Percentiles rank a stretch among this genome's conserved stretches.
Evolutionary conservation across 192 early-diverging fungal genomes (phyloP).

Genomic region (Chytriomyces sp.): DNA sequence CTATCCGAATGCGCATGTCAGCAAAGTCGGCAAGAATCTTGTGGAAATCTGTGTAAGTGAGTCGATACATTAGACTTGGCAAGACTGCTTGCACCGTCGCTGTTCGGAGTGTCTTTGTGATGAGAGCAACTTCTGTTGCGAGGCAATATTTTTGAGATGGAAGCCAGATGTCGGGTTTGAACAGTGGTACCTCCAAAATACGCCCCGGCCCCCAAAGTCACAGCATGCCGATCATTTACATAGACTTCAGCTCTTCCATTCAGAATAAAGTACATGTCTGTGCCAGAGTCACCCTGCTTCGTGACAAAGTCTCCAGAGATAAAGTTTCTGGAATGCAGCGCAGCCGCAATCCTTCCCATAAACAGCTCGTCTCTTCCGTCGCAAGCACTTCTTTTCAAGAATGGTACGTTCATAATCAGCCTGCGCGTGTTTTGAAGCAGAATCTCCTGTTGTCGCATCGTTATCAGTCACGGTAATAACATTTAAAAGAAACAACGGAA

Average conservation of each 20-base stretch:
- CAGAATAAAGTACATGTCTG: too few relatives aligned
- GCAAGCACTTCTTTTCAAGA: conserved; percentile 40
- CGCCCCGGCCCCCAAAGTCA: too few relatives aligned
- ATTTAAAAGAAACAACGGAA: too few relatives aligned
- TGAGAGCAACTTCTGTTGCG: conserved; percentile 10
- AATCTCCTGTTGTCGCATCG: conserved; percentile 39
- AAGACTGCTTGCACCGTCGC: not conserved
- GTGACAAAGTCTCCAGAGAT: conserved; percentile 23
- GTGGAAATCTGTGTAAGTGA: conserved; percentile 9
- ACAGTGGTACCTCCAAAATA: too few relatives aligned
- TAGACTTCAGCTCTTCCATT: too few relatives aligned
- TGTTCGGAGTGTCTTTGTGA: conserved; percentile 2
- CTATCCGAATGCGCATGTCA: not conserved
- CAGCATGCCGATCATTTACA: too few relatives aligned
- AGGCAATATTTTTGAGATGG: not conserved
- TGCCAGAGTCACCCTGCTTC: too few relatives aligned
- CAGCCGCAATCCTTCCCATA: conserved; percentile 42
- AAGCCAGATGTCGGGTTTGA: too few relatives aligned
- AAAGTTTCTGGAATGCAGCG: conserved; percentile 31
- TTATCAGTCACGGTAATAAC: too few relatives aligned
- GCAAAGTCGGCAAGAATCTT: not conserved
- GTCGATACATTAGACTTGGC: conserved; percentile 2
- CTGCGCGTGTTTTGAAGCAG: conserved; percentile 45
- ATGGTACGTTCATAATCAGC: conserved; percentile 7
- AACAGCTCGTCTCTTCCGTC: conserved; percentile 53